Percentiles rank a stretch among this genome's conserved stretches.
Evolutionary conservation across 768 basidiomycete species (phyloP).

Genomic region (Rickenella mellea): DNA sequence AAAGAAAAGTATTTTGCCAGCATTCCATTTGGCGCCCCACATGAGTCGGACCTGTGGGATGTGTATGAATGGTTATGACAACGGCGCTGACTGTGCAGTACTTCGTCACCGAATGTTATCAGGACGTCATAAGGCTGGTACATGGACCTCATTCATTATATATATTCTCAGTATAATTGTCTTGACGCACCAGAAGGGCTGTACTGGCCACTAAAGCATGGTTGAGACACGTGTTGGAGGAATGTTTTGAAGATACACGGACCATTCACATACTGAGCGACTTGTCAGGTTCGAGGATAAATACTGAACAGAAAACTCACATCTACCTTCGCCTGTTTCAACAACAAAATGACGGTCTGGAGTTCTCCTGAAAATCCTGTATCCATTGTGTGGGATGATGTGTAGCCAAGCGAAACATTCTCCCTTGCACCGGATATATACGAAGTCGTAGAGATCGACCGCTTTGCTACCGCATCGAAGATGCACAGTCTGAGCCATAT

Average conservation of each 20-base stretch:
- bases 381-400: too few relatives aligned
- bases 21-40: constrained; percentile 15
- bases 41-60: constrained; percentile 9
- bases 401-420: too few relatives aligned
- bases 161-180: not conserved
- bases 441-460: too few relatives aligned
- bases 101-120: constrained; percentile 16
- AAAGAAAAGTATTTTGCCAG: constrained; percentile 17
- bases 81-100: not conserved
- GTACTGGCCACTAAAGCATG: not conserved
- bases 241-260: not conserved
- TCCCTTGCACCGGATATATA: too few relatives aligned
- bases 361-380: too few relatives aligned
- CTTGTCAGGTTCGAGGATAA: not conserved
- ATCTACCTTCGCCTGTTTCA: not conserved
- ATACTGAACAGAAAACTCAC: not conserved
- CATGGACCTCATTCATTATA: too few relatives aligned
- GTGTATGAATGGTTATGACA: not conserved
- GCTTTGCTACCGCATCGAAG: too few relatives aligned
- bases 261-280: not conserved
- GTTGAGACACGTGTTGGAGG: not conserved
- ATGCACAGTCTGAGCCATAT: too few relatives aligned
- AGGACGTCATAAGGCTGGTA: constrained; percentile 16
- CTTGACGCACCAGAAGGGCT: not conserved
- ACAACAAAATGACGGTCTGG: too few relatives aligned